Base-by-base conservation (phyloP, 306 rosid species). In the Pterocarpus macrocarpus region DNA sequence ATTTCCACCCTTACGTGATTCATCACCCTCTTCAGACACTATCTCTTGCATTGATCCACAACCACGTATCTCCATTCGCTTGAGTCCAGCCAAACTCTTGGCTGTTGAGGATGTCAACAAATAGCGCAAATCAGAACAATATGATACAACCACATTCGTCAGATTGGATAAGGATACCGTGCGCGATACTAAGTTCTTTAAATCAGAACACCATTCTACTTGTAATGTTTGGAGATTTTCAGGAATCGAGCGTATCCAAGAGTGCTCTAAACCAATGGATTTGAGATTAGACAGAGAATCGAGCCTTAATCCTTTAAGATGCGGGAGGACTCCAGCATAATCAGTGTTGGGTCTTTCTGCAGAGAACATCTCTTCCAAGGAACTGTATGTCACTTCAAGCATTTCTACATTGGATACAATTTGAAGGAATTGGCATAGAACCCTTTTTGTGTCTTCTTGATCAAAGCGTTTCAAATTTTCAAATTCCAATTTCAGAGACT, bases 221-320 rank as follows among this genome's bases (percentile, higher is more conserved):
- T 64, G 15, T 52, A 82, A 49, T 3, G 55, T 68, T 49, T 75
- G 59, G 14, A 82, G 71, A 16, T 28, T 15, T 38, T 47, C 16
- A 36, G 47, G 16, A 49, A 82, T 5, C 1, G 53, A 50, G 14
- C 57, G 63, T 4, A 79, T 45, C 81, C 85, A 75, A 4, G 81
- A 39, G 45, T 82, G 72, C 36, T 75, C 68, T 22, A 55, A 75
- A 76, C 81, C 78, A 69, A 82, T 76, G 58, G 73, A 50, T 8
- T 49, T 33, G 30, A 76, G 81, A 28, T 49, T 3, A 30, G 2
- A 1, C 13, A 50, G 2, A 38, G 3, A 0, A 30, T 0, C 0
- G n/a, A 82, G 38, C 41, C 2, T 0, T 12, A 83, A 57, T 61
- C 2, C 67, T 64, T 34, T 83, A 36, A 86, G 49, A 6, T 5